Conservation (phyloP, 225 moss, liverwort and hornwort species). For the Physcomitrellopsis africana region DNA sequence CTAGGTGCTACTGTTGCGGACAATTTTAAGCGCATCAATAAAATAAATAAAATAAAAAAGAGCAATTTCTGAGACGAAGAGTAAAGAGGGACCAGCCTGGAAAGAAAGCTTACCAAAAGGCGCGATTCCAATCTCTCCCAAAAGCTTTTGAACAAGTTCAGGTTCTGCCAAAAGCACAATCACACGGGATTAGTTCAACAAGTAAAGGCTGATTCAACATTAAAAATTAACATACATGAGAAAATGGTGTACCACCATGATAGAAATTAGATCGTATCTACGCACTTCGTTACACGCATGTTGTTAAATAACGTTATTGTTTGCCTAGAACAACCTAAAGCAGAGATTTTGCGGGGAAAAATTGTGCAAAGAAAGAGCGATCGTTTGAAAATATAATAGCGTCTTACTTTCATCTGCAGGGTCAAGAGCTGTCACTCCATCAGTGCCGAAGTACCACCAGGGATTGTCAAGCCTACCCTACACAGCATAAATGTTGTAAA, state of each 20-base stretch:
- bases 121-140: slow-evolving; percentile 79
- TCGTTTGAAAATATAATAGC: not conserved
- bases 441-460: slow-evolving; percentile 95
- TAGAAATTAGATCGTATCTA: slow-evolving; percentile 8
- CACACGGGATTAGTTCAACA: slow-evolving; percentile 14
- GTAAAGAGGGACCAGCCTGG: not conserved
- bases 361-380: not conserved
- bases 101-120: slow-evolving; percentile 64
- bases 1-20: not conserved
- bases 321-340: not conserved
- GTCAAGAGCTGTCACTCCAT: slow-evolving; percentile 88
- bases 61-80: not conserved
- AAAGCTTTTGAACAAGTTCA: slow-evolving; percentile 49
- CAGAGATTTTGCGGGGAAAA: slow-evolving; percentile 4
- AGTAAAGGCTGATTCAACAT: not conserved
- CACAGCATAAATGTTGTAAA: slow-evolving; percentile 7
- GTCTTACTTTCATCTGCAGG: slow-evolving; percentile 63
- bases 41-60: not conserved
- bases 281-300: not conserved
- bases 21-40: too few relatives aligned
- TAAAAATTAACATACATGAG: not conserved
- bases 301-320: too few relatives aligned
- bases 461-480: slow-evolving; percentile 72
- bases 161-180: slow-evolving; percentile 48
- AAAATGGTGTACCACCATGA: not conserved